phyloP scores from a whole-genome alignment of 129 eudicot species.

The Centaurea solstitialis region DNA sequence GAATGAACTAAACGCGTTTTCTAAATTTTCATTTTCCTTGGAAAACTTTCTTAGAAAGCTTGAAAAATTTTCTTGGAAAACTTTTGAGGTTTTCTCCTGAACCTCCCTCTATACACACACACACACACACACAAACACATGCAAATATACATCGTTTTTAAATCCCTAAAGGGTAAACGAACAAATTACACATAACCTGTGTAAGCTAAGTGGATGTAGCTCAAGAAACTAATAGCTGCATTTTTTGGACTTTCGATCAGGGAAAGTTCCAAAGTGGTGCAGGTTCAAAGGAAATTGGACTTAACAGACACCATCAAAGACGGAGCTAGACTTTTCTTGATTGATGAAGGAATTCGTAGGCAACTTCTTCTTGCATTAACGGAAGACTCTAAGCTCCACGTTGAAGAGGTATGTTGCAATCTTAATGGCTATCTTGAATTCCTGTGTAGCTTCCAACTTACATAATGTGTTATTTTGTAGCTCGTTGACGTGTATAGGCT shows the following conservation, averaged over 20 bases:
- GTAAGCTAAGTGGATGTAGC: neutral
- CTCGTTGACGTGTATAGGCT: constrained; percentile 89
- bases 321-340: constrained; percentile 78
- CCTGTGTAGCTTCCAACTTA: constrained; percentile 10
- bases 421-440: constrained; percentile 1
- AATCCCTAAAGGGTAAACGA: neutral
- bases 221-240: neutral
- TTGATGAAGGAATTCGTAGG: constrained; percentile 96
- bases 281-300: constrained; percentile 67
- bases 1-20: too few relatives aligned
- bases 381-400: constrained; percentile 94
- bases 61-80: too few relatives aligned
- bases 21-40: too few relatives aligned
- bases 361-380: constrained; percentile 96
- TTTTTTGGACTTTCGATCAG: constrained; percentile 24
- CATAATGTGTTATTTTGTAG: constrained; percentile 36
- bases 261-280: constrained; percentile 39
- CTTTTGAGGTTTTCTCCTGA: too few relatives aligned
- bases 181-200: neutral
- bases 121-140: neutral
- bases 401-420: constrained; percentile 66
- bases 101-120: too few relatives aligned
- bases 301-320: constrained; percentile 96
- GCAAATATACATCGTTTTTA: neutral
- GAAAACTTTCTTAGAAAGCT: too few relatives aligned